Base-by-base conservation (phyloP, 129 eudicot species). In the Gnaphalium uliginosum region DNA sequence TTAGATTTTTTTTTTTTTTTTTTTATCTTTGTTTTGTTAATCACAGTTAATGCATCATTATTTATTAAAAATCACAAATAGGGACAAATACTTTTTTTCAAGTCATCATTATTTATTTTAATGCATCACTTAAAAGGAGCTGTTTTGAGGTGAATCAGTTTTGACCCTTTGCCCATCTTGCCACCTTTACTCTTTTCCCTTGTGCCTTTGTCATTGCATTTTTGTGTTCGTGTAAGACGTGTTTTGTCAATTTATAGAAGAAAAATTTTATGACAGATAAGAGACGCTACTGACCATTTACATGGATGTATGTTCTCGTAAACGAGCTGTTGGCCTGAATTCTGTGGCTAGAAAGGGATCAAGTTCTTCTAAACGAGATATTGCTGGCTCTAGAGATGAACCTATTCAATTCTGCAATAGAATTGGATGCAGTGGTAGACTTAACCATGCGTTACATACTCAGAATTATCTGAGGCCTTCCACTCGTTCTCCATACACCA, bases 351-450 rank as follows among this genome's bases (percentile, higher is more conserved):
- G 81, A 76, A 92, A 83, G 76, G 81, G 83, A 64, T 71, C 86
- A 53, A 68, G 75, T 72, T 58, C 83, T 64, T 78, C 78, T 72
- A 53, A 58, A 50, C 82, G 86, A 53, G 88, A 87, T 64, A 53
- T 68, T 33, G 41, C 82, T 68, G 73, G 72, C 15, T 77, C 68
- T 69, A 78, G 63, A 74, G 87, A 84, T 75, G 84, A 83, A 57
- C 68, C 78, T 78, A 83, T 79, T 83, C 92, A 85, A 50, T 86
- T 88, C 61, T 93, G 98, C 85, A 88, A 77, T 51, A 84, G 98
- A 74, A 71, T 86, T 78, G 98, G 96, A 78, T 93, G 98, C 78
- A 85, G 87, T 81, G 96, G 98, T 70, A 86, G 88, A 71, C 85
- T 93, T 63, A 86, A 90, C 70, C 71, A 83, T 29, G 48, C 37